phyloP scores from a whole-genome alignment of 495 filamentous ascomycete species.

The Pyronema omphalodes region DNA sequence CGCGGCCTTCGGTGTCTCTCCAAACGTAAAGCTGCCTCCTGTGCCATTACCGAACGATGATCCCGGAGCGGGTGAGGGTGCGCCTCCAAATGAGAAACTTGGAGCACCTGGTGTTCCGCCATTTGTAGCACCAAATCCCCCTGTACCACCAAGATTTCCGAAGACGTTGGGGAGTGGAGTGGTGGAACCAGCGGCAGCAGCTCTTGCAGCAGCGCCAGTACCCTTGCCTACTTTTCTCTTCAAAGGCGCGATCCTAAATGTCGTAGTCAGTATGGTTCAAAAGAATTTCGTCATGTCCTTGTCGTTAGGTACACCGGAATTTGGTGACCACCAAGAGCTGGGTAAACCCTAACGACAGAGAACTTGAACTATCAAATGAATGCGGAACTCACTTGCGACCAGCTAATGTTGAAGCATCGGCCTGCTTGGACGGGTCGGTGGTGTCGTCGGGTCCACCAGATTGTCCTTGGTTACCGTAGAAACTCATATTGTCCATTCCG shows the following conservation, averaged over 20 bases:
- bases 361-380: not conserved
- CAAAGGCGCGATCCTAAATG: conserved; percentile 19
- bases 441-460: conserved; percentile 8
- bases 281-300: not conserved
- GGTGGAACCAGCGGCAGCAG: conserved; percentile 10
- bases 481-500: conserved; percentile 11
- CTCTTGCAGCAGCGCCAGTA: not conserved
- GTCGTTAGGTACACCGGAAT: not conserved
- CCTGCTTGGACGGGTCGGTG: conserved; percentile 15
- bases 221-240: conserved; percentile 9
- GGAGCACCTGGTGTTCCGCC: conserved; percentile 5
- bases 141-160: conserved; percentile 4
- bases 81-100: conserved; percentile 3
- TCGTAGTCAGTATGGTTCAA: conserved; percentile 4
- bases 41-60: conserved; percentile 15
- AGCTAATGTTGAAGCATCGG: conserved; percentile 10
- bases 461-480: conserved; percentile 11
- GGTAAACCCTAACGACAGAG: not conserved
- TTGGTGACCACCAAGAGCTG: not conserved
- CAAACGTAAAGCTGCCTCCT: conserved; percentile 14
- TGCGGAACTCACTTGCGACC: conserved; percentile 14
- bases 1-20: conserved; percentile 10
- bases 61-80: conserved; percentile 7
- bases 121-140: conserved; percentile 10
- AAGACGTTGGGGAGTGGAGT: conserved; percentile 17